These are phyloP conservation scores for Symbiodinium natans DNA, from an alignment of 73 alveolate genomes.

Conservation along the genomic window DNA sequence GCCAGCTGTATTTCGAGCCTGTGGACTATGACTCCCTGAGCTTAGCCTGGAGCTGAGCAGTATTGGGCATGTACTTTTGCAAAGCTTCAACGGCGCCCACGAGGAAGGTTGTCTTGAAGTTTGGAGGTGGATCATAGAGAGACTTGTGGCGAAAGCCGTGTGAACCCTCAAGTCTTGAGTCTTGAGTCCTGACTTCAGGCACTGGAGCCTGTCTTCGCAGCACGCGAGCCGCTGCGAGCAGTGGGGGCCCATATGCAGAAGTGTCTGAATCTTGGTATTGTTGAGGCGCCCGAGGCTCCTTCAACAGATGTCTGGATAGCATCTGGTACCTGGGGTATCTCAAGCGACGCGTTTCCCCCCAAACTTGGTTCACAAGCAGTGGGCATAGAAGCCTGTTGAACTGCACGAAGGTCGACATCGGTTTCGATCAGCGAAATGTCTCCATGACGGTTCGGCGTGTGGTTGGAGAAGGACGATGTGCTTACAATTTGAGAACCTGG, in stretches of 20 bases:
- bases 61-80: no score
- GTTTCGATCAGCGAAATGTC: slow-evolving; percentile 54
- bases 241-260: slow-evolving; percentile 1
- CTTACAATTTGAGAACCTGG: no score
- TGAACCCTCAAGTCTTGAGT: no score
- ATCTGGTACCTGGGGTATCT: neutral
- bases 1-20: slow-evolving; percentile 64
- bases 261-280: no score
- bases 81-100: no score
- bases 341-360: no score
- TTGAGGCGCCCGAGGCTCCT: no score
- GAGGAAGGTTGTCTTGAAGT: no score
- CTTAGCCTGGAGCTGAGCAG: neutral
- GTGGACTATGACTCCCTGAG: slow-evolving; percentile 54
- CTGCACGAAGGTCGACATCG: slow-evolving; percentile 29
- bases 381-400: no score
- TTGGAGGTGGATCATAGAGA: no score
- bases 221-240: slow-evolving; percentile 62
- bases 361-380: no score
- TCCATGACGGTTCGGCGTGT: slow-evolving; percentile 76
- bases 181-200: neutral
- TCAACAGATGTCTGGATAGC: neutral
- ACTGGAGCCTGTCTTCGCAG: slow-evolving; percentile 73
- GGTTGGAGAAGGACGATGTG: slow-evolving; percentile 26
- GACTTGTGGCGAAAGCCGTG: no score